Conservation (phyloP, 345 rosid species). For the Eucalyptus rudis region DNA sequence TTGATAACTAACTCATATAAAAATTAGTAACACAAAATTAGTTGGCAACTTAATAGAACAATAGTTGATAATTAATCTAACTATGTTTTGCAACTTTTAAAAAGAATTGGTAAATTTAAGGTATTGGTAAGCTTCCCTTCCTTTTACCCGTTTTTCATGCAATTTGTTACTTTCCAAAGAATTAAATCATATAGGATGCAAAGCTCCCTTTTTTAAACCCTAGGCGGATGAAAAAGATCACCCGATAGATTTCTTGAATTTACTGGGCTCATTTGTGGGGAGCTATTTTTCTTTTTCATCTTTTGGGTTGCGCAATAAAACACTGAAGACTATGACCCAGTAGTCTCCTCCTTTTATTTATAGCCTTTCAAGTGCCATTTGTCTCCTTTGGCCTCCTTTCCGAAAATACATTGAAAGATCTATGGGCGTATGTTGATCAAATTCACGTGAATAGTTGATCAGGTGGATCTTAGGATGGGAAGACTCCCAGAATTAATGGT, state of each 20-base stretch:
- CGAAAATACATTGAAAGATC: not conserved
- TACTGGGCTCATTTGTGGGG: not conserved
- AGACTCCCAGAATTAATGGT: not conserved
- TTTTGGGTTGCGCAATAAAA: not conserved
- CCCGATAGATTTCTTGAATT: not conserved
- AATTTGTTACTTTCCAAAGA: not conserved
- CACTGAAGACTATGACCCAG: not conserved
- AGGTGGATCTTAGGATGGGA: not conserved
- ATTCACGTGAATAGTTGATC: not conserved
- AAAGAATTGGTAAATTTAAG: not conserved
- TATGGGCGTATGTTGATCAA: not conserved
- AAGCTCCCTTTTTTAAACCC: not conserved
- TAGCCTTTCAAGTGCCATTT: not conserved
- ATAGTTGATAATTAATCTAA: not conserved
- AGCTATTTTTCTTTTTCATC: not conserved
- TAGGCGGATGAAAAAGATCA: not conserved
- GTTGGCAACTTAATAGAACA: not conserved
- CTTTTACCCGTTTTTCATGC: not conserved
- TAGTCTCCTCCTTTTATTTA: not conserved
- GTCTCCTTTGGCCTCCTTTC: not conserved
- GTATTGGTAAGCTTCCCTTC: not conserved
- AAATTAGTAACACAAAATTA: not conserved
- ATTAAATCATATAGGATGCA: not conserved
- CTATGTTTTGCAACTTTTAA: not conserved
- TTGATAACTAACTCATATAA: not conserved